Base-by-base conservation (phyloP, 345 rosid species). In the Eucalyptus pumila region DNA sequence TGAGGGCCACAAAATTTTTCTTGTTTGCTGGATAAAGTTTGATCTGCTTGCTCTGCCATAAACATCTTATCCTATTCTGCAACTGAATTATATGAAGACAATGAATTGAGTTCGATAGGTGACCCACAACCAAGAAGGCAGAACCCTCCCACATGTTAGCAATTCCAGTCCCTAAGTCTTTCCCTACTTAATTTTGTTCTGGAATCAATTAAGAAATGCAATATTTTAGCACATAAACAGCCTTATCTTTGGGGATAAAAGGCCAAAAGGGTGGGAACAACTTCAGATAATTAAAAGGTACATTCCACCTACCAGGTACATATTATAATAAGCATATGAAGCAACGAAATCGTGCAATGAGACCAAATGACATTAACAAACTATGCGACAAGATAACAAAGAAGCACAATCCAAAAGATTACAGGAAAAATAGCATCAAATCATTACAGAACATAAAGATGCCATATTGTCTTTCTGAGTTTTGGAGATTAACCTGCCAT, bases 401-500 rank as follows among this genome's bases (percentile, higher is more conserved):
- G 85, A 40, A 21, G n/a, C 62, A 86, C 65, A 16, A 86, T 32
- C 45, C 15, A 34, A 50, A 50, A 86, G 47, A 51, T 27, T 6
- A 50, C 27, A 52, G 62, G 62, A 50, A 51, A 56, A 51, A 51
- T 10, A 47, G 49, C 32, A 60, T 87, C 50, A 54, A 40, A 87
- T 16, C 54, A 87, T 45, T 32, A 86, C 4, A 11, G 45, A 37
- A 26, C 24, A 86, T 34, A 56, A 51, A 19, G n/a, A 58, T 72
- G 11, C 26, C 85, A 76, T 40, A 76, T 40, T 76, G 47, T 40
- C 85, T 44, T n/a, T 86, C 91, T 69, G 72, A 50, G 81, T 89
- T 80, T 81, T 80, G 85, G 47, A 40, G 85, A 88, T 60, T 91
- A 89, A 98, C 99, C 98, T 97, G 97, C 99, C 99, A 98, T 90